A percentile compares a stretch with the other conserved stretches of the same genome.
Evolutionary conservation across 495 filamentous ascomycete species (phyloP).

Genomic region (Lasiosphaeria miniovina): DNA sequence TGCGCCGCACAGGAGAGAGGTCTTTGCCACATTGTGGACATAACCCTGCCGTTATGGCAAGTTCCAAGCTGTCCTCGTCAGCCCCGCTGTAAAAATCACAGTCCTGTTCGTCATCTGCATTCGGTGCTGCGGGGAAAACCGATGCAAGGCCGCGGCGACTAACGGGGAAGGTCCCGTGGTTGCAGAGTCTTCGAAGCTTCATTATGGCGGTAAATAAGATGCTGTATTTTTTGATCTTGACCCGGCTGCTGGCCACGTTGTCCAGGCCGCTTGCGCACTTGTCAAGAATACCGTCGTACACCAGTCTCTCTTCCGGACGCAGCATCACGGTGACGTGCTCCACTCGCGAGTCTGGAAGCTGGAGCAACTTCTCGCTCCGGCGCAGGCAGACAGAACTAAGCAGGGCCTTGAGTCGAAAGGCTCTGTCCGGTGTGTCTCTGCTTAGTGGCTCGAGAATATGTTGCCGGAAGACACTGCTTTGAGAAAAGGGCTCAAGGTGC

Average conservation of each 20-base stretch:
- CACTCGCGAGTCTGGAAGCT: neutral
- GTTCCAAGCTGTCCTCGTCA: neutral
- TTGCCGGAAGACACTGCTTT: neutral
- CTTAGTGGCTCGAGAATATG: neutral
- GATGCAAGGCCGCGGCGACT: neutral
- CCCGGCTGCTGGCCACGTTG: neutral
- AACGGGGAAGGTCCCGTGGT: conserved; percentile 3
- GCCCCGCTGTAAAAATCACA: neutral
- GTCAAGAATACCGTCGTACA: neutral
- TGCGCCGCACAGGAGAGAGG: neutral
- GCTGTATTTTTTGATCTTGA: neutral
- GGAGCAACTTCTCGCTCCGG: neutral
- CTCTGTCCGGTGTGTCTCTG: neutral
- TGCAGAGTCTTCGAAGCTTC: conserved; percentile 10
- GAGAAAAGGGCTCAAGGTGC: neutral
- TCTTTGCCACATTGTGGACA: neutral
- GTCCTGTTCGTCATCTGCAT: neutral
- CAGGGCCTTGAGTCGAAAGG: neutral
- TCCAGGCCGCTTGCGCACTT: neutral
- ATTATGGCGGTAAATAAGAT: conserved; percentile 3
- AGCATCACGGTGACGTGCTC: neutral
- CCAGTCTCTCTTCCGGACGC: neutral
- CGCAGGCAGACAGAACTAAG: neutral
- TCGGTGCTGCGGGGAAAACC: neutral
- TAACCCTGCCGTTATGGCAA: neutral